These are phyloP conservation scores for Hibiscus tridactylites DNA, from an alignment of 345 rosid genomes.

Conservation along the genomic window DNA sequence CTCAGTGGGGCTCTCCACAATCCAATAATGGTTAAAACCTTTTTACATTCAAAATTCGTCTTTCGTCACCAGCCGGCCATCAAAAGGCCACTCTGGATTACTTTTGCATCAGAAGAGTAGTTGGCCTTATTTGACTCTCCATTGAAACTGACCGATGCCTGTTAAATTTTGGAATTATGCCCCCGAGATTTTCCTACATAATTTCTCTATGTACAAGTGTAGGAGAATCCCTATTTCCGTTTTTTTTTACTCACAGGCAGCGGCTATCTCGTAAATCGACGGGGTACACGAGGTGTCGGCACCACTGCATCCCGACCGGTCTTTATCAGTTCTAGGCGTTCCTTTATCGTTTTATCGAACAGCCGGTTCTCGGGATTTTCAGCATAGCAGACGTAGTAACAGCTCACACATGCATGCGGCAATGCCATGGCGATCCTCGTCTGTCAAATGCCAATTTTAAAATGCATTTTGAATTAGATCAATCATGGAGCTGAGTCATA, in stretches of 20 bases:
- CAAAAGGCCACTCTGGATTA: conserved; percentile 2
- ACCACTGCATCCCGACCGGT: conserved; percentile 40
- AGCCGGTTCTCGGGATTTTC: conserved; percentile 71
- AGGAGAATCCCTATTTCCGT: background rate
- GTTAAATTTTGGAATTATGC: background rate
- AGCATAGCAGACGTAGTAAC: conserved; percentile 90
- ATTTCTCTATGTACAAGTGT: background rate
- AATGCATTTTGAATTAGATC: background rate
- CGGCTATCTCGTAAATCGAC: conserved; percentile 14
- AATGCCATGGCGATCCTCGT: conserved; percentile 94
- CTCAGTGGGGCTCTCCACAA: conserved; percentile 25
- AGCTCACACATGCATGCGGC: conserved; percentile 92
- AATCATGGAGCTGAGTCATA: conserved; percentile 9
- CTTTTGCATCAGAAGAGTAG: background rate
- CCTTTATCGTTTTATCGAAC: conserved; percentile 60
- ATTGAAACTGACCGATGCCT: conserved; percentile 6
- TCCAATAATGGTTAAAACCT: conserved; percentile 3
- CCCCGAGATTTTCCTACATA: background rate
- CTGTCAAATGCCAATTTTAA: conserved; percentile 28
- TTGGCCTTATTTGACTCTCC: background rate
- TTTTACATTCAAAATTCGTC: conserved; percentile 4
- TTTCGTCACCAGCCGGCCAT: background rate
- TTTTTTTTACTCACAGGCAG: background rate
- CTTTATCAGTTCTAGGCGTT: conserved; percentile 39
- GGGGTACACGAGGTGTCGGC: conserved; percentile 68